Evolutionary conservation across 2,329 filamentous ascomycete genomes (phyloP).

Genomic region (Nothophoma quercina): DNA sequence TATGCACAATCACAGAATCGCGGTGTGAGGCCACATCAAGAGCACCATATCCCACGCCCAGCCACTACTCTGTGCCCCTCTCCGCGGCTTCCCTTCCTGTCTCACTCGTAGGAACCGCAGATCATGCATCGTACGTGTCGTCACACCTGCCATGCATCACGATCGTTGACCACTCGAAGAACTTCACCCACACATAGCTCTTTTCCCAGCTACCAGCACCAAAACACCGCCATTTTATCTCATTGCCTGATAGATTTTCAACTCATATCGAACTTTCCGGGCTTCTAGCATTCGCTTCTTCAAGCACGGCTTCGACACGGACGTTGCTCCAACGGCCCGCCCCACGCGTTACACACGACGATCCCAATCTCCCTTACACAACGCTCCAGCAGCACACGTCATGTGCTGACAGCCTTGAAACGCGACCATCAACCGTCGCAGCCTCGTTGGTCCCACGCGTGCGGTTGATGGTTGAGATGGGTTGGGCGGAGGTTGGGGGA

Average conservation of each 20-base stretch:
- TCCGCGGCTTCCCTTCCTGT: not conserved
- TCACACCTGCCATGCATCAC: not conserved
- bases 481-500: not conserved
- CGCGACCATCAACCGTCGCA: not conserved
- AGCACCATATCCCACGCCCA: too few species aligned
- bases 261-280: too few species aligned
- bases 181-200: not conserved
- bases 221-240: too few species aligned
- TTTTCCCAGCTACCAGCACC: too few species aligned
- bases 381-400: not conserved
- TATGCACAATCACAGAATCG: too few species aligned
- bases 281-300: too few species aligned
- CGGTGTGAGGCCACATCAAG: too few species aligned
- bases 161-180: not conserved
- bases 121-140: not conserved
- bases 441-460: not conserved
- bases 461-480: not conserved
- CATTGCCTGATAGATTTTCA: too few species aligned
- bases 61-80: too few species aligned
- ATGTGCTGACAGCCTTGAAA: not conserved
- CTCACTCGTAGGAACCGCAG: not conserved
- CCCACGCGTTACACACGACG: constrained; percentile 1
- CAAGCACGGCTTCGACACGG: not conserved
- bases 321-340: not conserved
- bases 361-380: constrained; percentile 6